phyloP scores from a whole-genome alignment of 2,329 filamentous ascomycete species.

The Fusarium tanahbumbuense region DNA sequence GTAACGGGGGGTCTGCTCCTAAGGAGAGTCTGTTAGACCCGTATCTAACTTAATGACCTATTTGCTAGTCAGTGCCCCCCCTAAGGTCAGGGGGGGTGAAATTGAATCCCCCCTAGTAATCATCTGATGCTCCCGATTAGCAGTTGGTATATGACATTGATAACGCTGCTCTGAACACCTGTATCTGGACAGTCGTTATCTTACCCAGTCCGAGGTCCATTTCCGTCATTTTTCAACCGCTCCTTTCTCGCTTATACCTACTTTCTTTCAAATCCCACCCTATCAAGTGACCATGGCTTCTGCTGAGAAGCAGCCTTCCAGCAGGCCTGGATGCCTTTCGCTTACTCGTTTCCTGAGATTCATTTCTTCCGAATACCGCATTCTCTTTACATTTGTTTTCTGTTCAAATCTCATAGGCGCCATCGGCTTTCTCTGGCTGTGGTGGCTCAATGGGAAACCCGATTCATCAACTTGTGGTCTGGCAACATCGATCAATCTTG shows the following conservation, averaged over 20 bases:
- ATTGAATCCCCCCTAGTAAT: background rate
- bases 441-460: conserved; percentile 47
- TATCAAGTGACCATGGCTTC: conserved; percentile 3
- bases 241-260: background rate
- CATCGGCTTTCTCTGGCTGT: conserved; percentile 26
- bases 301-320: conserved; percentile 1
- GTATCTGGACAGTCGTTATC: background rate
- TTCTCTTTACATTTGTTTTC: conserved; percentile 62
- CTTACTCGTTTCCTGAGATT: conserved; percentile 39
- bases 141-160: conserved; percentile 20
- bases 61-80: too few relatives aligned
- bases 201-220: background rate
- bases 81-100: too few relatives aligned
- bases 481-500: conserved; percentile 56
- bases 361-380: conserved; percentile 55
- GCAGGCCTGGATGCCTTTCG: conserved; percentile 16
- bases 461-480: conserved; percentile 50
- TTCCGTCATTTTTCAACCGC: background rate
- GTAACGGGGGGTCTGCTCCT: too few relatives aligned
- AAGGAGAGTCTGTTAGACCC: too few relatives aligned
- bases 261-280: conserved; percentile 14
- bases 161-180: background rate
- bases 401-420: conserved; percentile 54
- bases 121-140: background rate
- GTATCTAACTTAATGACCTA: too few relatives aligned